These are phyloP conservation scores for Rubroboletus pulcherrimus DNA, from an alignment of 768 basidiomycete species.

Conservation along the genomic window DNA sequence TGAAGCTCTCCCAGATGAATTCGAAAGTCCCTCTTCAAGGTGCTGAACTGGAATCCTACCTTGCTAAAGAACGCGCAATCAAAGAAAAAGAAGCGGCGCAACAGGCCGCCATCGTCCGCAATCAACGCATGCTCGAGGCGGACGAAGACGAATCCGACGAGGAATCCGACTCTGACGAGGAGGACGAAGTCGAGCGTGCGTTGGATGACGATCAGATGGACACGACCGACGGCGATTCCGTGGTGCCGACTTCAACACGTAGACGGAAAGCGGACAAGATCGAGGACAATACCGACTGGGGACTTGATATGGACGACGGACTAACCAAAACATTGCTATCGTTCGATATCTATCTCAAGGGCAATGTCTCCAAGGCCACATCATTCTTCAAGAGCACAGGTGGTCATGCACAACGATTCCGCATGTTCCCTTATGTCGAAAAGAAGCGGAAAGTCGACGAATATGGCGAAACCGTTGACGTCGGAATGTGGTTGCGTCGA, in stretches of 20 bases:
- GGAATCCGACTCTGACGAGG: conserved; percentile 64
- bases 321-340: conserved; percentile 72
- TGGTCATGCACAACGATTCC: conserved; percentile 72
- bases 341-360: conserved; percentile 96
- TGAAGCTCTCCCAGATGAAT: conserved; percentile 55
- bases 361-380: conserved; percentile 84
- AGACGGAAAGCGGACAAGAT: conserved; percentile 47
- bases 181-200: conserved; percentile 53
- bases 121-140: conserved; percentile 88
- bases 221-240: conserved; percentile 31
- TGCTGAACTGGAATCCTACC: conserved; percentile 76
- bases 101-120: conserved; percentile 77
- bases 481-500: conserved; percentile 92
- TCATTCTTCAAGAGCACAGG: conserved; percentile 83
- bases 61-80: conserved; percentile 67
- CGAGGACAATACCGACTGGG: conserved; percentile 61
- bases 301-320: conserved; percentile 72
- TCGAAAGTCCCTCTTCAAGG: conserved; percentile 89
- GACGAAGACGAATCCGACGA: conserved; percentile 83
- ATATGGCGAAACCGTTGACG: conserved; percentile 93
- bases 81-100: conserved; percentile 86
- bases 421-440: conserved; percentile 98
- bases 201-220: conserved; percentile 53
- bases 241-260: conserved; percentile 20
- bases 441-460: conserved; percentile 89